These are phyloP conservation scores for Sporothrix curviconia DNA, from an alignment of 2,329 filamentous ascomycete species.

Conservation along the genomic window DNA sequence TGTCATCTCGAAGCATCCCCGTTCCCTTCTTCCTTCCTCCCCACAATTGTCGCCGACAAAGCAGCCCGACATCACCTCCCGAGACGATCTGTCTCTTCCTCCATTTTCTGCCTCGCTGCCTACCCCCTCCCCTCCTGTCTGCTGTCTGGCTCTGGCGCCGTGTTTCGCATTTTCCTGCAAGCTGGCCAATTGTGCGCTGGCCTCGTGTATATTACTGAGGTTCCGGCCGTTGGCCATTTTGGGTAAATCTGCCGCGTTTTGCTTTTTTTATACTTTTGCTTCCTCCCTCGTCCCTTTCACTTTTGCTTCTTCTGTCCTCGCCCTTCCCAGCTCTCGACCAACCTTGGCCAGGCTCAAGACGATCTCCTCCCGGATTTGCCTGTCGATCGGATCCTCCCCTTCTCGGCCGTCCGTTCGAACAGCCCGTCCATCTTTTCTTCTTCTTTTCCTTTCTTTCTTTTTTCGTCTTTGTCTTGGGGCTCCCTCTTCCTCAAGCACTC, in stretches of 20 bases:
- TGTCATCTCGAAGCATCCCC: slow-evolving; percentile 9
- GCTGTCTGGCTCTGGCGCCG: not conserved
- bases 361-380: not conserved
- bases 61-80: not conserved
- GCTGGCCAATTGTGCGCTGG: not conserved
- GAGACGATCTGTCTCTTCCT: not conserved
- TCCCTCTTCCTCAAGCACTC: too few species aligned
- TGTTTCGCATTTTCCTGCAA: not conserved
- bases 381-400: slow-evolving; percentile 6
- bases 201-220: not conserved
- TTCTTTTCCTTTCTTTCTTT: not conserved
- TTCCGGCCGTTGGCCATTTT: not conserved
- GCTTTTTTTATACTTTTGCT: not conserved
- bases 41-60: not conserved
- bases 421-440: not conserved
- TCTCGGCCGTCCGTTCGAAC: not conserved
- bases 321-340: not conserved
- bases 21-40: not conserved
- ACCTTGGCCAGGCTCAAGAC: not conserved
- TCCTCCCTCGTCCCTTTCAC: not conserved
- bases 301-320: not conserved
- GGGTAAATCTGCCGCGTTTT: too few species aligned
- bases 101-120: not conserved
- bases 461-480: not conserved
- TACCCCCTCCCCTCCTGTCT: too few species aligned